These are phyloP conservation scores for Pestalotiopsis sp. DNA, from an alignment of 2,329 filamentous ascomycete genomes.

Conservation along the genomic window DNA sequence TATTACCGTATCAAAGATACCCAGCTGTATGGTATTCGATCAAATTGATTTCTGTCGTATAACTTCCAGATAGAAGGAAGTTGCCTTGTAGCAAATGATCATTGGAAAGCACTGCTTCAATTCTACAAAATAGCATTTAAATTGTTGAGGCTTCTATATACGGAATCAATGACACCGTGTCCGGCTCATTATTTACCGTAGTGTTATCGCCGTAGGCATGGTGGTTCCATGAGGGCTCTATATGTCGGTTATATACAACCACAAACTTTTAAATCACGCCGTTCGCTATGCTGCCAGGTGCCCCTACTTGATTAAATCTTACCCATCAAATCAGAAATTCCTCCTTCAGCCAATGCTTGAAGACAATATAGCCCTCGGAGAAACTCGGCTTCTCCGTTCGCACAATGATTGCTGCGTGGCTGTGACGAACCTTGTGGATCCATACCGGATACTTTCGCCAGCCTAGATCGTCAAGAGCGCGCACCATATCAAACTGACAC, in stretches of 20 bases:
- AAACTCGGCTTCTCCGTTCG: slow-evolving; percentile 69
- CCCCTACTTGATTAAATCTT: background rate
- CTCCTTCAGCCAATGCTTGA: slow-evolving; percentile 78
- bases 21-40: no score
- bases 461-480: slow-evolving; percentile 68
- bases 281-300: background rate
- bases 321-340: slow-evolving; percentile 64
- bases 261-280: background rate
- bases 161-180: background rate
- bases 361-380: slow-evolving; percentile 75
- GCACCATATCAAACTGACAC: slow-evolving; percentile 84
- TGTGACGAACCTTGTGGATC: slow-evolving; percentile 78
- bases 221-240: background rate
- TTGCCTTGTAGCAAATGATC: no score
- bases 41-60: no score
- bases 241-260: background rate
- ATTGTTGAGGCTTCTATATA: background rate
- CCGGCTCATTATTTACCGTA: background rate
- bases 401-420: slow-evolving; percentile 89
- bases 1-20: no score
- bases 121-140: no score
- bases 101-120: no score
- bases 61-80: no score
- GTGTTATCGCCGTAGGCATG: background rate
- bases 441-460: slow-evolving; percentile 71